Percentiles rank a stretch among this genome's conserved stretches.
phyloP scores from a whole-genome alignment of 768 basidiomycete genomes.

The Sarcodon aspratus region DNA sequence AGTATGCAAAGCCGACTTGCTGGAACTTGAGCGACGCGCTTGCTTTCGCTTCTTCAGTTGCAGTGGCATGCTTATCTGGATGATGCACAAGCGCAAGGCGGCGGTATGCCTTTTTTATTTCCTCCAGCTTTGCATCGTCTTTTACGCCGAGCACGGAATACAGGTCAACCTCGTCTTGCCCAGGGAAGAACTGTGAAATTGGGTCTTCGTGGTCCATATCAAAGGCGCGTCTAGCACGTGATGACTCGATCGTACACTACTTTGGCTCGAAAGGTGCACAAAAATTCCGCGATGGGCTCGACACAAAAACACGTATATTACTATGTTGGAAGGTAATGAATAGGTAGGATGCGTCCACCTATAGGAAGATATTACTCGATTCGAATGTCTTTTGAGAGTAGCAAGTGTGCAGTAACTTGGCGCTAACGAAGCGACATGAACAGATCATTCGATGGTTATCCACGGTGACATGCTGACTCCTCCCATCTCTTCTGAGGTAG shows the following conservation, averaged over 20 bases:
- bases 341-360: no score
- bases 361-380: no score
- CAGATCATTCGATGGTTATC: no score
- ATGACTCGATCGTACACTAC: neutral
- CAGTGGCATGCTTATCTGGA: constrained; percentile 78
- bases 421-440: neutral
- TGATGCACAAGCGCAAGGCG: constrained; percentile 73
- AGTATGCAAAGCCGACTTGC: constrained; percentile 90
- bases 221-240: constrained; percentile 13
- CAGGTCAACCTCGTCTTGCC: constrained; percentile 58
- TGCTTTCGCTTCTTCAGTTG: constrained; percentile 47
- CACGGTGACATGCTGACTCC: no score
- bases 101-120: constrained; percentile 79
- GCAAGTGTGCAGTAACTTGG: neutral
- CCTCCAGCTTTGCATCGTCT: constrained; percentile 43
- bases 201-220: constrained; percentile 67
- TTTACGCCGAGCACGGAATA: constrained; percentile 61
- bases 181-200: constrained; percentile 67
- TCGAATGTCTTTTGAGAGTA: no score
- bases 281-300: neutral
- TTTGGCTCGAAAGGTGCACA: neutral
- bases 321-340: no score
- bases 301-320: neutral
- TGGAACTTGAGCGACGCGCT: constrained; percentile 76
- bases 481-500: no score